phyloP scores from a whole-genome alignment of 345 rosid species.

The Theobroma cacao region DNA sequence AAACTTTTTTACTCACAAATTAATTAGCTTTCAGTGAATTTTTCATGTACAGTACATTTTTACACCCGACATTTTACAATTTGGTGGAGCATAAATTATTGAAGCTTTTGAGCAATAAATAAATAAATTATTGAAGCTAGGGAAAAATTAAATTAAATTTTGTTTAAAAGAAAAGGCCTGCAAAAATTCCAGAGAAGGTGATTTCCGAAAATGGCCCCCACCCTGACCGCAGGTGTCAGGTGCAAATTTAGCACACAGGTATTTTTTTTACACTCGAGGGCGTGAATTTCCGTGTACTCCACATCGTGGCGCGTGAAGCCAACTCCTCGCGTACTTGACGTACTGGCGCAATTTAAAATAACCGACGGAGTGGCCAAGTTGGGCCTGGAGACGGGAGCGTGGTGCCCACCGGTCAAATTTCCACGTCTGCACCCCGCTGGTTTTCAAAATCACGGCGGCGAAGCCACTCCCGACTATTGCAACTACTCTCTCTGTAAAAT shows the following conservation, averaged over 20 bases:
- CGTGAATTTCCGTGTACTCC: neutral
- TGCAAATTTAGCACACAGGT: neutral
- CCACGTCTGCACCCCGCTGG: neutral
- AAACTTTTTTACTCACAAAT: no score
- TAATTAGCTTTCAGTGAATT: no score
- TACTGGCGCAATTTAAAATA: neutral
- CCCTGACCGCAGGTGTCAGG: neutral
- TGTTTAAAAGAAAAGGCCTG: no score
- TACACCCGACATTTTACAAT: neutral
- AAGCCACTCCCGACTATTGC: neutral
- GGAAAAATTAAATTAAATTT: neutral
- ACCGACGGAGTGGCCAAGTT: neutral
- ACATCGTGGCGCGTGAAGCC: neutral
- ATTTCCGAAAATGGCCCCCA: neutral
- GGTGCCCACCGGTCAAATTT: slow-evolving; percentile 19
- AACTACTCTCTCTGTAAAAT: neutral
- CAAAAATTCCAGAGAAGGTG: neutral
- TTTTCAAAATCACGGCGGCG: slow-evolving; percentile 10
- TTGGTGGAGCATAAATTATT: neutral
- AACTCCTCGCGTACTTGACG: neutral
- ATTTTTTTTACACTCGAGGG: neutral
- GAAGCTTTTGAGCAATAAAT: no score
- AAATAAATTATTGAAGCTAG: neutral
- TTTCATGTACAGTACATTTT: no score
- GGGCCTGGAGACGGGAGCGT: neutral